These are phyloP conservation scores for Sphagnum magellanicum DNA, from an alignment of 228 moss, liverwort and hornwort genomes.

Conservation along the genomic window DNA sequence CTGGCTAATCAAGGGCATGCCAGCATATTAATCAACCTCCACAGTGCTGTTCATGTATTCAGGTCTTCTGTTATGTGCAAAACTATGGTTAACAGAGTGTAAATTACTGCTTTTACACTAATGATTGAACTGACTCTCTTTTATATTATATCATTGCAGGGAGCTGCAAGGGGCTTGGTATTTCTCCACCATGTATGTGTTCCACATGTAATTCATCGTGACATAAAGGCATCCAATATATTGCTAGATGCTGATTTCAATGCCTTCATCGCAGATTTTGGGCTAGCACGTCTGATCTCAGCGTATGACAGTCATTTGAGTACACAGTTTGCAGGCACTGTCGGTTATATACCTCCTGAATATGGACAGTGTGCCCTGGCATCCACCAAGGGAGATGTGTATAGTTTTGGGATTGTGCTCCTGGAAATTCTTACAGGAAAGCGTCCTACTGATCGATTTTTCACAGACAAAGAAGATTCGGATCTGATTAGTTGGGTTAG, in stretches of 20 bases:
- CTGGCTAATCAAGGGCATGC: too few species aligned
- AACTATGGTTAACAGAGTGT: too few species aligned
- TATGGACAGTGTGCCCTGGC: conserved; percentile 13
- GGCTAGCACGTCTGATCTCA: conserved; percentile 11
- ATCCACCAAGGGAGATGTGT: conserved; percentile 18
- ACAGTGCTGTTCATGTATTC: too few species aligned
- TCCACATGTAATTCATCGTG: conserved; percentile 16
- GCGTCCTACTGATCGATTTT: conserved; percentile 20
- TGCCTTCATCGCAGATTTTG: conserved; percentile 13
- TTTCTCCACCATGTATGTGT: conserved; percentile 19
- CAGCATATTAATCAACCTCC: too few species aligned
- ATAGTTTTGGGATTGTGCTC: conserved; percentile 20
- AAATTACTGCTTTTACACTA: too few species aligned
- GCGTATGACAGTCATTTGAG: conserved; percentile 22
- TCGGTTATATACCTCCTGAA: conserved; percentile 16
- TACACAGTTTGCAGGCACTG: conserved; percentile 11
- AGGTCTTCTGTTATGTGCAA: too few species aligned
- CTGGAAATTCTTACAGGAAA: conserved; percentile 17
- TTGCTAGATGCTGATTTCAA: conserved; percentile 9
- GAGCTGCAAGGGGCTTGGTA: conserved; percentile 13
- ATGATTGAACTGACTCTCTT: too few species aligned
- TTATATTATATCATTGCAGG: conserved; percentile 1
- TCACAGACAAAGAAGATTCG: conserved; percentile 11
- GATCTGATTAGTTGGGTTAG: conserved; percentile 31
- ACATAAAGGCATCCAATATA: conserved; percentile 15